Conservation (phyloP, 2,329 filamentous ascomycete genomes). For the Stagonosporopsis rhizophila region DNA sequence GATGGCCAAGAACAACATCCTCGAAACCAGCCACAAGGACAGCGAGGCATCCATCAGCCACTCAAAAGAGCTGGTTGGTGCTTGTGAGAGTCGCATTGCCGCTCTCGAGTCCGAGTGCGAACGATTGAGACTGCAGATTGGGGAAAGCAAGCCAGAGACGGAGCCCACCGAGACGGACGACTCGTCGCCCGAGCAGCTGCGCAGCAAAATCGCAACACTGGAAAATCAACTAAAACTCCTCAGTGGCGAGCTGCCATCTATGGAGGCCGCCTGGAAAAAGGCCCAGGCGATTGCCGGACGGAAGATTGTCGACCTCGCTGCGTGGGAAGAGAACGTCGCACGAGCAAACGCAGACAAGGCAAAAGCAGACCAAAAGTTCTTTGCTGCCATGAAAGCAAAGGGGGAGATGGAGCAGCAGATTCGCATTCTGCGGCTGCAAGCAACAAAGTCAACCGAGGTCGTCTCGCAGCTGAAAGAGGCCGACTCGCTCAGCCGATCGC, state of each 20-base stretch:
- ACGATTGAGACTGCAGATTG: conserved; percentile 66
- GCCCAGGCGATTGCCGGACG: conserved; percentile 83
- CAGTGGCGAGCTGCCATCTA: conserved; percentile 84
- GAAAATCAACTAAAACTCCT: conserved; percentile 83
- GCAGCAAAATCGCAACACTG: conserved; percentile 74
- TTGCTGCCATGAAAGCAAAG: conserved; percentile 92
- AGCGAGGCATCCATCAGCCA: conserved; percentile 73
- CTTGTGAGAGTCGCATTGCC: conserved; percentile 79
- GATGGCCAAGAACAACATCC: conserved; percentile 78
- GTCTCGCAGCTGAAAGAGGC: conserved; percentile 92
- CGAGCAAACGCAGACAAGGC: conserved; percentile 85
- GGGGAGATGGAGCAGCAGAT: conserved; percentile 85
- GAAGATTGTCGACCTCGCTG: conserved; percentile 79
- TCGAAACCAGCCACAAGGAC: conserved; percentile 80
- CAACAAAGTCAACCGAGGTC: conserved; percentile 89
- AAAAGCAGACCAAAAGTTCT: conserved; percentile 98
- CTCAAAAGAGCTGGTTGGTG: conserved; percentile 78
- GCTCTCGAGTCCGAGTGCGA: conserved; percentile 84
- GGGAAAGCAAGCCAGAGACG: conserved; percentile 50
- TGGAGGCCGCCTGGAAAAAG: conserved; percentile 91
- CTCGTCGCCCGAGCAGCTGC: conserved; percentile 73
- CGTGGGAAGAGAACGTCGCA: conserved; percentile 78
- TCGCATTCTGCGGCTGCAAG: conserved; percentile 78
- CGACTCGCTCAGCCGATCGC: conserved; percentile 75
- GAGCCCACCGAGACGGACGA: conserved; percentile 57